Evolutionary conservation across 179 eudicot species (phyloP).

Genomic region (Drosera spatulata): DNA sequence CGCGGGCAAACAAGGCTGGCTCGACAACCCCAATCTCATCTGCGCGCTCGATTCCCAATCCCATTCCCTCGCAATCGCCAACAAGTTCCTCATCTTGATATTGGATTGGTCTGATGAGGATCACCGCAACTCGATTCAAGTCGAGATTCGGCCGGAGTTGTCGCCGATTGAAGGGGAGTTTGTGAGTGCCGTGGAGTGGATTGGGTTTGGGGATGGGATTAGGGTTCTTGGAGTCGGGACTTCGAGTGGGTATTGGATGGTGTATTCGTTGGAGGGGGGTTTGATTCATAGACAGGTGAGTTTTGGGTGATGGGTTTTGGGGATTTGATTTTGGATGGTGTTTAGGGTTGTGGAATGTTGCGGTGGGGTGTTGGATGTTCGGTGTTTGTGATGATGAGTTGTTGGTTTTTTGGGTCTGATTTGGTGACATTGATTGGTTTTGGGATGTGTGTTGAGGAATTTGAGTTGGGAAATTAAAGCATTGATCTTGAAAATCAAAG

Average conservation of each 20-base stretch:
- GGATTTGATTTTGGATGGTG: too few species aligned
- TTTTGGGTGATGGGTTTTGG: slow-evolving; percentile 4
- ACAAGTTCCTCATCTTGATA: slow-evolving; percentile 44
- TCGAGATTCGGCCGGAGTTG: slow-evolving; percentile 66
- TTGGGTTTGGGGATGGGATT: slow-evolving; percentile 55
- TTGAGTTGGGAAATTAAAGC: too few species aligned
- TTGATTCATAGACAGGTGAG: slow-evolving; percentile 86
- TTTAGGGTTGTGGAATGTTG: too few species aligned
- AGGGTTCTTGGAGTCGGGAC: slow-evolving; percentile 79
- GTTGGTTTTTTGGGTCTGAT: too few species aligned
- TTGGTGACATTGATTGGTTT: too few species aligned
- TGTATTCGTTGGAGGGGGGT: slow-evolving; percentile 59
- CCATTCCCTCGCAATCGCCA: slow-evolving; percentile 56
- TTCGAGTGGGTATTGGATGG: slow-evolving; percentile 69
- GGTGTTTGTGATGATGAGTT: too few species aligned
- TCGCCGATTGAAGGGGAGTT: slow-evolving; percentile 76
- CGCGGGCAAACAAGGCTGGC: slow-evolving; percentile 87
- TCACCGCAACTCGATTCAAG: slow-evolving; percentile 12
- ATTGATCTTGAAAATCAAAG: too few species aligned
- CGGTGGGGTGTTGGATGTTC: too few species aligned
- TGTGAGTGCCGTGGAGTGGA: slow-evolving; percentile 74
- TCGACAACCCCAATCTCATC: slow-evolving; percentile 44
- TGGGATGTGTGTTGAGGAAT: too few species aligned
- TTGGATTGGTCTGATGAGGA: slow-evolving; percentile 44
- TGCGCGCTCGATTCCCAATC: slow-evolving; percentile 58